A percentile compares a stretch with the other conserved stretches of the same genome.
Conservation (phyloP, 176 grass and related monocot species). For the Cenchrus fungigraminus region DNA sequence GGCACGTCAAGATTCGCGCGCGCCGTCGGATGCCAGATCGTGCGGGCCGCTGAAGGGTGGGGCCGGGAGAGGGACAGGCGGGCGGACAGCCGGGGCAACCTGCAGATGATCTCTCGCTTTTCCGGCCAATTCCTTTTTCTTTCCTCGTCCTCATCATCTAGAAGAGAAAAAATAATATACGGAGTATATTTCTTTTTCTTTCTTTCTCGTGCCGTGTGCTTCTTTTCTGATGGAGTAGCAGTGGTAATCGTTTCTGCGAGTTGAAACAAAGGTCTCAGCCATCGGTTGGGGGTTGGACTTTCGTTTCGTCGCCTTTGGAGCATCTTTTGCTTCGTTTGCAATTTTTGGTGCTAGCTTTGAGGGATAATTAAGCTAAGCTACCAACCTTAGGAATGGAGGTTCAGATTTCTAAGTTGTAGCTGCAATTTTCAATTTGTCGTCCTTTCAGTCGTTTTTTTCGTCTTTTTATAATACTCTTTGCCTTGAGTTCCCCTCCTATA, state of each 20-base stretch:
- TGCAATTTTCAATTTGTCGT: not conserved
- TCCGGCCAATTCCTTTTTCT: not conserved
- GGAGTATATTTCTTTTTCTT: not conserved
- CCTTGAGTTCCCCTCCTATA: too few relatives aligned
- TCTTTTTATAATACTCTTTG: not conserved
- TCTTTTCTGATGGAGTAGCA: conserved; percentile 6
- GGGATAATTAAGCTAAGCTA: conserved; percentile 18
- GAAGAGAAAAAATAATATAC: not conserved
- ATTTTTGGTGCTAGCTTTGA: conserved; percentile 22
- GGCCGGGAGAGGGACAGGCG: conserved; percentile 3
- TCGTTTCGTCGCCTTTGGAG: not conserved
- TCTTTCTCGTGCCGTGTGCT: not conserved
- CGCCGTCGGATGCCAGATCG: conserved; percentile 35
- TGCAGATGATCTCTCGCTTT: not conserved
- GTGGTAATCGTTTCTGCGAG: not conserved
- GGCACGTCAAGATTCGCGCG: conserved; percentile 7
- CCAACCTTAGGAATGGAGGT: not conserved
- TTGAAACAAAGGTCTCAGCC: conserved; percentile 5
- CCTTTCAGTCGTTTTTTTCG: not conserved
- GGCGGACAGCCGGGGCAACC: not conserved
- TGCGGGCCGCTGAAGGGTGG: not conserved
- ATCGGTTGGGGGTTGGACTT: conserved; percentile 1
- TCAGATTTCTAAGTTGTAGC: not conserved
- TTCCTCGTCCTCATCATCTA: not conserved
- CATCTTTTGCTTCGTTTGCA: conserved; percentile 25